Conservation (phyloP, 176 grass and related monocot genomes). For the Saccharum spontaneum region DNA sequence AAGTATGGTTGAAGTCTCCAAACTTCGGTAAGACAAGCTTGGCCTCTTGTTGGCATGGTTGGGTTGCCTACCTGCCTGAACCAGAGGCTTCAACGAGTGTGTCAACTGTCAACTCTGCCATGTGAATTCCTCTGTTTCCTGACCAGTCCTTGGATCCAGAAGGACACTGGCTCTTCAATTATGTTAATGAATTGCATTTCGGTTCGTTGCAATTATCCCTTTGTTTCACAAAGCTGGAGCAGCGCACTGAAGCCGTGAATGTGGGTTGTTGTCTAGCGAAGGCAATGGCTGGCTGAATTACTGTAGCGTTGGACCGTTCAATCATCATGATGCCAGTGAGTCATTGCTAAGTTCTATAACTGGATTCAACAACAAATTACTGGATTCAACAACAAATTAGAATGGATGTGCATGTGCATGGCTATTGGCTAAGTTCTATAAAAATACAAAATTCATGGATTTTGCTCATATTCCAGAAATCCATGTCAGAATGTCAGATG, state of each 20-base stretch:
- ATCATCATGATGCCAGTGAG: neutral
- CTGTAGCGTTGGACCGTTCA: neutral
- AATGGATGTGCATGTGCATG: neutral
- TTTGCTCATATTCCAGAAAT: neutral
- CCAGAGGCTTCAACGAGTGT: neutral
- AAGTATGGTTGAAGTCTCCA: neutral
- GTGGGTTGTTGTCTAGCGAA: neutral
- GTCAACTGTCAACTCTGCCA: neutral
- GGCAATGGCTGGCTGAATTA: neutral
- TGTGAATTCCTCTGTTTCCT: neutral
- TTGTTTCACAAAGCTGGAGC: constrained; percentile 14
- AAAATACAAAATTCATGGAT: neutral
- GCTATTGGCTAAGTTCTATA: neutral
- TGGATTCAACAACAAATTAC: neutral
- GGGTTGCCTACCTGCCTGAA: neutral
- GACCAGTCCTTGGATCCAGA: neutral
- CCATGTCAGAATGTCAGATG: neutral
- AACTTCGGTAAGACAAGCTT: neutral
- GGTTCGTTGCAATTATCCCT: neutral
- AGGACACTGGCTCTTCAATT: neutral
- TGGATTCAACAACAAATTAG: neutral
- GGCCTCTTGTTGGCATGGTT: neutral
- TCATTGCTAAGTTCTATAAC: neutral
- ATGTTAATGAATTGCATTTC: neutral
- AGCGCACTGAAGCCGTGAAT: neutral